A percentile compares a stretch with the other conserved stretches of the same genome.
Conservation (phyloP, 805 yeast species). For the Schwanniomyces sp. region DNA sequence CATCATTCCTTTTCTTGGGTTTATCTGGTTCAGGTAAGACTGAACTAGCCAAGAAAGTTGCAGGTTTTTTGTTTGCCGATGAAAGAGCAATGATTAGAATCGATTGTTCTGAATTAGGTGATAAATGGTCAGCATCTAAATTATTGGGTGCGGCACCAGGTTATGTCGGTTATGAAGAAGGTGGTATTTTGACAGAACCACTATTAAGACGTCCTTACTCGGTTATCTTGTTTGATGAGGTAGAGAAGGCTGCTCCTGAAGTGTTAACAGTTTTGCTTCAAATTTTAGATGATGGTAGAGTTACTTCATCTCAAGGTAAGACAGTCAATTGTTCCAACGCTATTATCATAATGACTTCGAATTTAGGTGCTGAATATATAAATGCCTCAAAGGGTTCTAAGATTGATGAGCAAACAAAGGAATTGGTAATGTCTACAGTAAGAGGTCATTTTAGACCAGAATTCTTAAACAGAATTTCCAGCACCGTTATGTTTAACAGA, state of each 20-base stretch:
- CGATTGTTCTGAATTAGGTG: constrained; percentile 95
- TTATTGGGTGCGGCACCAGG: constrained; percentile 98
- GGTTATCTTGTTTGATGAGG: constrained; percentile 95
- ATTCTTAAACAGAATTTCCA: constrained; percentile 92
- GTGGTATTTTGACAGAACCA: constrained; percentile 94
- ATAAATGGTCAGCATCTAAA: constrained; percentile 94
- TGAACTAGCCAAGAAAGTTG: constrained; percentile 93
- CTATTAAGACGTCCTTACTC: constrained; percentile 90
- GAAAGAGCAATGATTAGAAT: constrained; percentile 96
- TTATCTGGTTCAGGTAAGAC: constrained; percentile 98
- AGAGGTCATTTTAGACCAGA: constrained; percentile 94
- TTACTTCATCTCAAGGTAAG: constrained; percentile 92
- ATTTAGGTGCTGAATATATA: constrained; percentile 91
- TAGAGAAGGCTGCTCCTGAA: constrained; percentile 98
- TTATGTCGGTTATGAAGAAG: constrained; percentile 91
- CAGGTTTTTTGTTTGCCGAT: constrained; percentile 93
- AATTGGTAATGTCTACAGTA: constrained; percentile 79
- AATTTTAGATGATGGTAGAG: constrained; percentile 93
- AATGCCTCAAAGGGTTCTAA: constrained; percentile 63
- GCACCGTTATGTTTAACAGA: constrained; percentile 90
- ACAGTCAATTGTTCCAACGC: constrained; percentile 90
- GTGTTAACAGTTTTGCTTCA: constrained; percentile 90
- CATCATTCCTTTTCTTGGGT: constrained; percentile 92
- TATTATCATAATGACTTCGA: constrained; percentile 94
- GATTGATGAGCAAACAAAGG: constrained; percentile 67